Conservation (phyloP, 2,329 filamentous ascomycete species). For the Botrytis byssoidea region DNA sequence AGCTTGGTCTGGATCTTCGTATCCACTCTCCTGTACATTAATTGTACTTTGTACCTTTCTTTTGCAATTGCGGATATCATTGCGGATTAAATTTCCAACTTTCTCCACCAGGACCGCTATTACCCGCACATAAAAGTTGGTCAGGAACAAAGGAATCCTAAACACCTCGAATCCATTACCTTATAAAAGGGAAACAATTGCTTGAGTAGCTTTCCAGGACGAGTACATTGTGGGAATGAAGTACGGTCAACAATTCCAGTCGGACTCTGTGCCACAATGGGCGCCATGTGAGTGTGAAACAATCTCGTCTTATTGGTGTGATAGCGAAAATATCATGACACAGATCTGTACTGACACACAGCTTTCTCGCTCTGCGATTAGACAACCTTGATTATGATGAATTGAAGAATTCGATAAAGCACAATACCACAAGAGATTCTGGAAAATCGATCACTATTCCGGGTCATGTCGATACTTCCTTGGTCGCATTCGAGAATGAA, state of each 20-base stretch:
- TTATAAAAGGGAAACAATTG: conserved; percentile 7
- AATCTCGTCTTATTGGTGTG: neutral
- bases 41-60: neutral
- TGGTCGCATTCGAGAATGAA: conserved; percentile 66
- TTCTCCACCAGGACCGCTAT: conserved; percentile 7
- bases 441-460: conserved; percentile 72
- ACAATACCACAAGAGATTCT: conserved; percentile 69
- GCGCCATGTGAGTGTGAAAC: conserved; percentile 59
- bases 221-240: conserved; percentile 55
- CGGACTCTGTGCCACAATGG: conserved; percentile 80
- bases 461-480: conserved; percentile 59
- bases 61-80: conserved; percentile 7
- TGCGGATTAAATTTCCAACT: conserved; percentile 2
- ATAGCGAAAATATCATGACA: conserved; percentile 15
- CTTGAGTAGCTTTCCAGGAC: neutral
- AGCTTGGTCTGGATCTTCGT: neutral
- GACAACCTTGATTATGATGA: conserved; percentile 90
- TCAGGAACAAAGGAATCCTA: neutral
- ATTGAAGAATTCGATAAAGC: conserved; percentile 81
- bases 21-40: neutral
- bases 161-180: neutral
- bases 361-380: conserved; percentile 38
- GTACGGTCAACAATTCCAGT: conserved; percentile 71
- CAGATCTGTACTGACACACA: conserved; percentile 19
- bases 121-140: conserved; percentile 7